These are phyloP conservation scores for Escovopsis sp. DNA, from an alignment of 2,329 filamentous ascomycete genomes.

Conservation along the genomic window DNA sequence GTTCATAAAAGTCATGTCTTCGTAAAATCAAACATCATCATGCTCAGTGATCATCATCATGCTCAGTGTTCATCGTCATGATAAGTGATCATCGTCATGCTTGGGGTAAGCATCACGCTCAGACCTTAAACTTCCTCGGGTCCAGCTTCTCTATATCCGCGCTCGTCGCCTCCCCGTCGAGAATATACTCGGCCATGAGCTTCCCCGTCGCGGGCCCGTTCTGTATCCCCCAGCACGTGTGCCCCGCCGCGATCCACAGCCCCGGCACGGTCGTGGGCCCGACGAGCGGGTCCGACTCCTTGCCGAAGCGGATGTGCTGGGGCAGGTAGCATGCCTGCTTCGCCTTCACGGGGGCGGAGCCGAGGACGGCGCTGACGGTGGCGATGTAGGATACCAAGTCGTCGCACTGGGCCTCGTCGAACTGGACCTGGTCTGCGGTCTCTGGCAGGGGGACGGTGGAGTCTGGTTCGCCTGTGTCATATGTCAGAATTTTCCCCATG, in stretches of 20 bases:
- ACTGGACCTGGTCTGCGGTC: slow-evolving; percentile 59
- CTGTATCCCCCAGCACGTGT: slow-evolving; percentile 98
- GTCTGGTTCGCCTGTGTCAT: slow-evolving; percentile 55
- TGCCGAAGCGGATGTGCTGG: slow-evolving; percentile 49
- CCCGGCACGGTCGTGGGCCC: slow-evolving; percentile 61
- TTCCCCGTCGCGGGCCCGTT: slow-evolving; percentile 82
- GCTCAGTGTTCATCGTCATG: no score
- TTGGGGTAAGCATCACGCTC: slow-evolving; percentile 7
- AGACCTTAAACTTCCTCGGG: slow-evolving; percentile 48
- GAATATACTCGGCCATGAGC: slow-evolving; percentile 63
- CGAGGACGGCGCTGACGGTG: slow-evolving; percentile 50
- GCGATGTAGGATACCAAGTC: slow-evolving; percentile 71
- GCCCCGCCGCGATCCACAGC: slow-evolving; percentile 69
- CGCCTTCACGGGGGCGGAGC: slow-evolving; percentile 52
- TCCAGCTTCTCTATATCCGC: slow-evolving; percentile 53
- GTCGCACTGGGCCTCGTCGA: slow-evolving; percentile 64
- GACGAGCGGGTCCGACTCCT: slow-evolving; percentile 55
- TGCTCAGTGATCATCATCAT: no score
- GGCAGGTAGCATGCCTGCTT: slow-evolving; percentile 92
- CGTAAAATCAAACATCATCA: no score
- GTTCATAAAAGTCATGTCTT: no score
- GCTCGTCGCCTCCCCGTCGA: slow-evolving; percentile 56
- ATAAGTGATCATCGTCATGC: no score
- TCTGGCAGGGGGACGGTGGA: slow-evolving; percentile 57
- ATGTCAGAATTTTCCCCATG: slow-evolving; percentile 3